Evolutionary conservation across 352 stramenopile species (phyloP), one percentile per base, ranked within the genome.

Genomic region (Pythium diclinum): DNA sequence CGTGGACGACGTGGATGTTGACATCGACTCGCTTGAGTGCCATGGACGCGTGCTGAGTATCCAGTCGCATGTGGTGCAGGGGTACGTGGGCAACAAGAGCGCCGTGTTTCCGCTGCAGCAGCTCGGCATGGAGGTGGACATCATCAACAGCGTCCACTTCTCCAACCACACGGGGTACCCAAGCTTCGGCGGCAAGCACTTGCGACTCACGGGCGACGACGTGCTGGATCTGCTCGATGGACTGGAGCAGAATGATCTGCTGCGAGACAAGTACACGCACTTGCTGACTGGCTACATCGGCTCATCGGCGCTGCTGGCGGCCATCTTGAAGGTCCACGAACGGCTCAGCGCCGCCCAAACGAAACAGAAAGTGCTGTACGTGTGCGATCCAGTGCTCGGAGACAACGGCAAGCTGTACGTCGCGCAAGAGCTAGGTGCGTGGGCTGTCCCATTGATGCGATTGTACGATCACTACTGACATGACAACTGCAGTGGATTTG

Each of bases 91-190:
- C 51, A 95, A 95, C 67, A 91, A 92, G 72, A 91, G 83, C 69
- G 87, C 87, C 9, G 83, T 95, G 36, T 90, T 95, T 63, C 85
- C 85, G 25, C 67, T 95, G 69, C 87, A 94, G 73, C 75, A 91
- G 62, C 76, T 95, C 33, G 85, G 87, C 19, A 79, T 94, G 73
- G 87, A 95, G 56, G 87, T 94, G 42, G 87, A 95, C 72, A 81
- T 89, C 51, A 91, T 95, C 75, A 94, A 95, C 69, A 94, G 79
- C 59, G 83, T 95, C 19, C 85, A 95, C 63, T 93, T 95, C 62
- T 92, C 85, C 75, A 94, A 95, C 71, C 85, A 94, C 73, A 92
- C 83, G 30, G 87, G 87, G 3, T 95, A 94, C 75, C 68, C 66
- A 38, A 84, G 83, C 55, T 92, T 92, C 63, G 81, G 74, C 21